Base-by-base conservation (phyloP, 2,329 filamentous ascomycete genomes). In the Trichocomaceae sp. region DNA sequence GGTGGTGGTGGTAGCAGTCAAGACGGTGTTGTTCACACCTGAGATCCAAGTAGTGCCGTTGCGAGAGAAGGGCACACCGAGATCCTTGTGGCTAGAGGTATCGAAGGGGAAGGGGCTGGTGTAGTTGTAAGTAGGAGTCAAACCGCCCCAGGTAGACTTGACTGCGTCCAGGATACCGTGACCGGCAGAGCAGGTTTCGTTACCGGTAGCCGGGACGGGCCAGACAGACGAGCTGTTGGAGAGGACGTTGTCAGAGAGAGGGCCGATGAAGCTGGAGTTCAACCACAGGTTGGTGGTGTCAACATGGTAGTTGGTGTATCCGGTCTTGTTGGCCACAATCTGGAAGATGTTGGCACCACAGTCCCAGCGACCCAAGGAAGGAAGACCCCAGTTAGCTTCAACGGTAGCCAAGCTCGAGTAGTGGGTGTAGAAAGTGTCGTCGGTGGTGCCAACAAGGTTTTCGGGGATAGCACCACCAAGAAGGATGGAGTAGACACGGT, bases 391-490 rank as follows among this genome's bases (percentile, higher is more conserved):
- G 77, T 88, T 89, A 55, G 83, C 83, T 55, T 80, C 72, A 9
- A 86, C 79, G 17, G 84, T 83, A n/a, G 85, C 73, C 59, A 88
- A 78, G 61, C 81, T 77, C 8, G 81, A 85, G 76, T 88, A 88
- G 74, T 88, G 86, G 68, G 84, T 84, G 75, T 88, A 88, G 70
- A 82, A 91, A 65, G 76, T 81, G 62, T 73, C 64, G 69, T 95
- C 88, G 1, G 76, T 82, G 22, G 86, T 89, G 54, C 86, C 86
- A 42, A 83, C 72, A 1, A 87, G 78, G n/a, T 79, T 51, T 4
- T 75, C 51, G 10, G 87, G 86, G 2, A 95, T 71, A n/a, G 83
- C 85, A 56, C 87, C 87, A 15, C 88, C 89, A 2, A 93, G 74
- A 0, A 93, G 79, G 60, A 93, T 78, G 59, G 76, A 81, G 57